These are phyloP conservation scores for Gautieria morchelliformis DNA, from an alignment of 768 basidiomycete genomes.

Conservation along the genomic window DNA sequence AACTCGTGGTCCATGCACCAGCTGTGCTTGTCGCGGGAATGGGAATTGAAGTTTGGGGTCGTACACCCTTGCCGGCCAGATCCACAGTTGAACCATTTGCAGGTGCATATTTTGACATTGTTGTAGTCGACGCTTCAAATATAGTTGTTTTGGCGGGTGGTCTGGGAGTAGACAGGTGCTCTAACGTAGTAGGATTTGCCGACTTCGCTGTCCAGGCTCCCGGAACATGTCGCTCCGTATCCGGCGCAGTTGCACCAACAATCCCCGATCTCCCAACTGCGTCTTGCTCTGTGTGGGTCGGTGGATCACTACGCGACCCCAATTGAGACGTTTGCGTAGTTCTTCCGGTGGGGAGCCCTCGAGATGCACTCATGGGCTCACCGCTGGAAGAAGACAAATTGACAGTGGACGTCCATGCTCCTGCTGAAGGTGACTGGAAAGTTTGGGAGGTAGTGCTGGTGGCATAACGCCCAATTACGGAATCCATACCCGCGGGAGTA, in stretches of 20 bases:
- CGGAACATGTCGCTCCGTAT: not conserved
- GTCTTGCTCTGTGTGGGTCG: not conserved
- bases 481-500: not conserved
- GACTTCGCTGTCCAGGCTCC: constrained; percentile 4
- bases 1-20: constrained; percentile 4
- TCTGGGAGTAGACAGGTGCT: not conserved
- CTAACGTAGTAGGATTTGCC: not conserved
- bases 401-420: not conserved
- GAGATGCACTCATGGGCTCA: not conserved
- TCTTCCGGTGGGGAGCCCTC: not conserved
- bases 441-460: not conserved
- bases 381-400: not conserved
- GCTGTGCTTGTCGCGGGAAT: not conserved
- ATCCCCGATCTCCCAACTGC: not conserved
- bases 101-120: not conserved
- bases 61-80: not conserved
- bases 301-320: not conserved
- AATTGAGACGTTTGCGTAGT: not conserved
- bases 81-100: not conserved
- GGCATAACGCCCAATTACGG: not conserved
- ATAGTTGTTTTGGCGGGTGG: not conserved
- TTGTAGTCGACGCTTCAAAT: not conserved
- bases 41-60: not conserved
- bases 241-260: not conserved
- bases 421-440: not conserved